These are phyloP conservation scores for Trichophaea hybrida DNA, from an alignment of 2,329 filamentous ascomycete species.

Conservation along the genomic window DNA sequence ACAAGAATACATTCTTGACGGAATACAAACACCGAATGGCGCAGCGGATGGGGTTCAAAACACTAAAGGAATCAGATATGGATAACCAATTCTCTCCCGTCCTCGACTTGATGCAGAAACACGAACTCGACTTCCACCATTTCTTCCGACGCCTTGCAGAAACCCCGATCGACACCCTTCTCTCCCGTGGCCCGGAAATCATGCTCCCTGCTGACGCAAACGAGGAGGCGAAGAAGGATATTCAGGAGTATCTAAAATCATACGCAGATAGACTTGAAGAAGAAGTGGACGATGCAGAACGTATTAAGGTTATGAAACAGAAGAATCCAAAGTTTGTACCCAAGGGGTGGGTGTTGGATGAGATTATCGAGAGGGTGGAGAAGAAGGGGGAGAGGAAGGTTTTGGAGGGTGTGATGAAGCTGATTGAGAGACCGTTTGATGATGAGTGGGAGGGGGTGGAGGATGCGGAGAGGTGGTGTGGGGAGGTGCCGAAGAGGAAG, in stretches of 20 bases:
- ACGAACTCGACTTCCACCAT: constrained; percentile 85
- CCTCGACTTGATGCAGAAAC: constrained; percentile 63
- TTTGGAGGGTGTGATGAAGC: constrained; percentile 60
- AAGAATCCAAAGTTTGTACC: constrained; percentile 92
- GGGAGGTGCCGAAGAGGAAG: constrained; percentile 64
- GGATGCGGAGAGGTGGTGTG: constrained; percentile 66
- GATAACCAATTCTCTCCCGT: constrained; percentile 65
- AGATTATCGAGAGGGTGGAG: constrained; percentile 79
- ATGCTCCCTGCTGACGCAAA: constrained; percentile 46
- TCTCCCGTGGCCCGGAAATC: constrained; percentile 38
- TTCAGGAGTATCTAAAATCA: constrained; percentile 66
- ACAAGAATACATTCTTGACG: constrained; percentile 68
- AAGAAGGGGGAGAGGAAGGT: constrained; percentile 66
- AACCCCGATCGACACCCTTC: constrained; percentile 44
- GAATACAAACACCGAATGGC: constrained; percentile 85
- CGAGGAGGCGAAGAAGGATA: constrained; percentile 36
- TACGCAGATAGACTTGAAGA: constrained; percentile 46
- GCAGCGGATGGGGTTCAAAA: constrained; percentile 59
- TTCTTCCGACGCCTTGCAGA: constrained; percentile 70
- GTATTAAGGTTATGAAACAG: constrained; percentile 58
- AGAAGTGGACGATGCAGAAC: constrained; percentile 42
- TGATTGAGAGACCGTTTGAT: constrained; percentile 71
- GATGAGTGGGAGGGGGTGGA: constrained; percentile 52
- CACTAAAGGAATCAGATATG: constrained; percentile 58
- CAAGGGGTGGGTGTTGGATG: constrained; percentile 81